Percentiles rank a stretch among this genome's conserved stretches.
Evolutionary conservation across 257 asterid species (phyloP).

Genomic region (Verbascum thapsus): DNA sequence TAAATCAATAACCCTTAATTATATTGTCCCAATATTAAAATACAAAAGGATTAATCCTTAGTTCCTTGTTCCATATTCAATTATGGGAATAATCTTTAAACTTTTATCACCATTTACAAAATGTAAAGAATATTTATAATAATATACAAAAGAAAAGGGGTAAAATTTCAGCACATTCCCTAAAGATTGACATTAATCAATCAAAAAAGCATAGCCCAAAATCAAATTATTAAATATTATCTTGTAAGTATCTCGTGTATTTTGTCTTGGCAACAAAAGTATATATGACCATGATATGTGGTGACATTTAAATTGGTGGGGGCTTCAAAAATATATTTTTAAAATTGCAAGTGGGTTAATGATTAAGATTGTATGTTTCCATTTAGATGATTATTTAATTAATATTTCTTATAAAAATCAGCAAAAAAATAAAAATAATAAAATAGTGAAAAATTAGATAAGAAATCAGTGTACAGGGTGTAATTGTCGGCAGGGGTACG

Average conservation of each 20-base stretch:
- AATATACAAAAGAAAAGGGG: not conserved
- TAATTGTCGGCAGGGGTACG: constrained; percentile 82
- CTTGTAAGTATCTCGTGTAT: constrained; percentile 41
- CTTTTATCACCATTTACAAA: constrained; percentile 14
- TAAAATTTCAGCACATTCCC: constrained; percentile 29
- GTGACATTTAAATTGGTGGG: constrained; percentile 20
- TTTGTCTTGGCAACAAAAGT: constrained; percentile 43
- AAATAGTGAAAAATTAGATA: constrained; percentile 31
- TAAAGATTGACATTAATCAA: constrained; percentile 34
- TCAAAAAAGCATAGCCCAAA: constrained; percentile 26
- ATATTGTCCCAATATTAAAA: too few relatives aligned
- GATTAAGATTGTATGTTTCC: constrained; percentile 24
- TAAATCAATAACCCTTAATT: too few relatives aligned
- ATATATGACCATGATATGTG: constrained; percentile 41
- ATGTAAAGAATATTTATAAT: constrained; percentile 11
- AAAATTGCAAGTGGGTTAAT: constrained; percentile 37
- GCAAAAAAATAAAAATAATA: not conserved
- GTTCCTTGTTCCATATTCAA: constrained; percentile 4
- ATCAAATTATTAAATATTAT: constrained; percentile 42
- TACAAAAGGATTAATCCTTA: not conserved
- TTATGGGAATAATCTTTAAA: not conserved
- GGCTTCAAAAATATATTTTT: not conserved
- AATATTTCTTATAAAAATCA: constrained; percentile 17
- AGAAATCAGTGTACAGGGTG: constrained; percentile 42
- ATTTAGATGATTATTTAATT: not conserved